These are phyloP conservation scores for Phytophthora crassamura DNA, from an alignment of 352 stramenopile species.

Conservation along the genomic window DNA sequence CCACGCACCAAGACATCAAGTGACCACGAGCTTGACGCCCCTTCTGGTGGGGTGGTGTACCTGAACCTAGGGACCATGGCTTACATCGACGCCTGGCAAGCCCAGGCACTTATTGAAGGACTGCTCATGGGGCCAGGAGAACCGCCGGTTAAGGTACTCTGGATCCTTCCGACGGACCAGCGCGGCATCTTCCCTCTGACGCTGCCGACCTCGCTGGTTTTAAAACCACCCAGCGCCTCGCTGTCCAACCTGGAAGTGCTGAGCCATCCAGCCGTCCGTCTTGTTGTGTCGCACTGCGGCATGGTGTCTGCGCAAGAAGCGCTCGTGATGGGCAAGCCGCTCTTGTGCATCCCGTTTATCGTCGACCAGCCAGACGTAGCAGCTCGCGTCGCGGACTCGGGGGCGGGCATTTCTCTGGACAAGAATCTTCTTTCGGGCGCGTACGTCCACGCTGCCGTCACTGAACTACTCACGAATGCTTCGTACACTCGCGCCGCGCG, in stretches of 20 bases:
- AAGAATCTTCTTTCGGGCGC: constrained; percentile 71
- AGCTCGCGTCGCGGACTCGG: constrained; percentile 76
- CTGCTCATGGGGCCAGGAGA: constrained; percentile 53
- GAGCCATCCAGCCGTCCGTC: constrained; percentile 55
- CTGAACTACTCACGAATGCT: constrained; percentile 55
- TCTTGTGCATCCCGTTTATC: constrained; percentile 91
- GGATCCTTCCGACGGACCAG: constrained; percentile 81
- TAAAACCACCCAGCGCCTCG: constrained; percentile 65
- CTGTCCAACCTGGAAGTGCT: constrained; percentile 76
- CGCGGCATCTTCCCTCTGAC: constrained; percentile 60
- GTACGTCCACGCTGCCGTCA: constrained; percentile 60
- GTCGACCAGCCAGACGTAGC: constrained; percentile 88
- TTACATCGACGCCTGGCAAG: constrained; percentile 86
- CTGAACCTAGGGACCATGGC: constrained; percentile 81
- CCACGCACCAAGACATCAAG: constrained; percentile 17
- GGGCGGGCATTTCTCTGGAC: constrained; percentile 71
- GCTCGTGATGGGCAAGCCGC: constrained; percentile 75
- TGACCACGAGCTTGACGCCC: constrained; percentile 23
- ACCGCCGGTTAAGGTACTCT: constrained; percentile 67
- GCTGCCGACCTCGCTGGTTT: constrained; percentile 62
- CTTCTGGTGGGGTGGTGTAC: constrained; percentile 58
- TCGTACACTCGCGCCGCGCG: constrained; percentile 54
- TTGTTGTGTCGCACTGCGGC: constrained; percentile 90
- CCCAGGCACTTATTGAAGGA: constrained; percentile 74
- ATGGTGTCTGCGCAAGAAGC: constrained; percentile 87